phyloP scores from a whole-genome alignment of 2,329 filamentous ascomycete species.

The Arthrobotrys sphaeroides region DNA sequence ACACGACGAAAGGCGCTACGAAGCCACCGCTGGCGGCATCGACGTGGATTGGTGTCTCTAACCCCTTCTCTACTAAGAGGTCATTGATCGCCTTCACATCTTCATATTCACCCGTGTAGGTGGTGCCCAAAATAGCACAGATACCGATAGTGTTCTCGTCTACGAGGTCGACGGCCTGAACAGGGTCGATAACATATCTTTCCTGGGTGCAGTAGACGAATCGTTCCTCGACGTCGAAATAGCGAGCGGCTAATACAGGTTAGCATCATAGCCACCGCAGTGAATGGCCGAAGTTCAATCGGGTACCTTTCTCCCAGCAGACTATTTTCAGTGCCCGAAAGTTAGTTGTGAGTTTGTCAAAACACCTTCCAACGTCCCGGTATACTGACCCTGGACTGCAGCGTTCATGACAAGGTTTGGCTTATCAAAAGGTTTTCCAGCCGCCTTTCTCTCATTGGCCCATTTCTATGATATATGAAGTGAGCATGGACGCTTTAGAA shows the following conservation, averaged over 20 bases:
- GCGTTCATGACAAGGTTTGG: conserved; percentile 97
- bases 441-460: conserved; percentile 84
- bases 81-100: conserved; percentile 93
- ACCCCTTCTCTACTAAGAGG: conserved; percentile 75
- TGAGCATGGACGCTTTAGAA: not conserved
- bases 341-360: not conserved
- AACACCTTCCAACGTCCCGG: conserved; percentile 71
- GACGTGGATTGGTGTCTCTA: conserved; percentile 90
- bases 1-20: conserved; percentile 83
- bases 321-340: not conserved
- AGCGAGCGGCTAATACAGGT: conserved; percentile 67
- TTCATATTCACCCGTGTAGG: conserved; percentile 95
- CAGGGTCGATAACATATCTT: conserved; percentile 72
- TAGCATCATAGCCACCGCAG: not conserved
- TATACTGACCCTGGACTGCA: conserved; percentile 96
- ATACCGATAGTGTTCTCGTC: conserved; percentile 86
- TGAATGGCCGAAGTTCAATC: not conserved
- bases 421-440: conserved; percentile 79
- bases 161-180: conserved; percentile 69
- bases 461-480: conserved; percentile 64
- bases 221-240: conserved; percentile 93
- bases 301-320: conserved; percentile 49
- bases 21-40: conserved; percentile 93
- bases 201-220: conserved; percentile 73
- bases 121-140: conserved; percentile 88